Conservation (phyloP, 2,329 filamentous ascomycete genomes). For the Colletotrichum plurivorum region DNA sequence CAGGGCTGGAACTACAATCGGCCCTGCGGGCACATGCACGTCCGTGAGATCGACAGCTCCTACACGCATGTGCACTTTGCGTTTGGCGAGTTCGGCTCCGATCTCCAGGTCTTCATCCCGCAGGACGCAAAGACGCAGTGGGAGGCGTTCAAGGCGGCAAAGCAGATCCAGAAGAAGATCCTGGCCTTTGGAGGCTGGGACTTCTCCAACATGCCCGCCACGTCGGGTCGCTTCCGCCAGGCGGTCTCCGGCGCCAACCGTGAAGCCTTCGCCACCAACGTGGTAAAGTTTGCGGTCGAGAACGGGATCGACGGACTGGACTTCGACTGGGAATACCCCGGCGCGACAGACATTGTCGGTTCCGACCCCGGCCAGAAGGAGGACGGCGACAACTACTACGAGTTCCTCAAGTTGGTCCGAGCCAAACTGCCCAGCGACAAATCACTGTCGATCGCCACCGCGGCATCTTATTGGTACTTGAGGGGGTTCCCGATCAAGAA, state of each 20-base stretch:
- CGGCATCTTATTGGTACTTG: too few species aligned
- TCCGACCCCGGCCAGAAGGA: slow-evolving; percentile 30
- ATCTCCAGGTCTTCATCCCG: slow-evolving; percentile 44
- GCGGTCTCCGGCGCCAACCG: too few species aligned
- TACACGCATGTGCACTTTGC: slow-evolving; percentile 51
- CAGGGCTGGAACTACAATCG: slow-evolving; percentile 50
- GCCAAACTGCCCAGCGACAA: too few species aligned
- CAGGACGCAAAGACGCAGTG: slow-evolving; percentile 45
- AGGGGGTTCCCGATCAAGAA: too few species aligned
- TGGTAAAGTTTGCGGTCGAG: too few species aligned
- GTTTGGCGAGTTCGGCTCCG: slow-evolving; percentile 46
- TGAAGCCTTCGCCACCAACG: too few species aligned
- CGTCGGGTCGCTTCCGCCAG: not conserved
- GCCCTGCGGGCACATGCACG: slow-evolving; percentile 50
- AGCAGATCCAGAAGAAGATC: slow-evolving; percentile 49
- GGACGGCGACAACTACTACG: slow-evolving; percentile 49
- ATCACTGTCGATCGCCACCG: too few species aligned
- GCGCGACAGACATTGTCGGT: slow-evolving; percentile 44
- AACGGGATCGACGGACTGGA: slow-evolving; percentile 47
- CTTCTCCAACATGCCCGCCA: slow-evolving; percentile 43
- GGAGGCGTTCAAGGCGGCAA: slow-evolving; percentile 44
- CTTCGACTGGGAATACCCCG: slow-evolving; percentile 63
- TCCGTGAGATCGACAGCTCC: slow-evolving; percentile 5
- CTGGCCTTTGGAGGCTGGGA: slow-evolving; percentile 61
- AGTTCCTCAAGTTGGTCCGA: slow-evolving; percentile 38